Percentiles rank a stretch among this genome's conserved stretches.
Conservation (phyloP, 2,329 filamentous ascomycete genomes). For the Curvularia eragrostidis region DNA sequence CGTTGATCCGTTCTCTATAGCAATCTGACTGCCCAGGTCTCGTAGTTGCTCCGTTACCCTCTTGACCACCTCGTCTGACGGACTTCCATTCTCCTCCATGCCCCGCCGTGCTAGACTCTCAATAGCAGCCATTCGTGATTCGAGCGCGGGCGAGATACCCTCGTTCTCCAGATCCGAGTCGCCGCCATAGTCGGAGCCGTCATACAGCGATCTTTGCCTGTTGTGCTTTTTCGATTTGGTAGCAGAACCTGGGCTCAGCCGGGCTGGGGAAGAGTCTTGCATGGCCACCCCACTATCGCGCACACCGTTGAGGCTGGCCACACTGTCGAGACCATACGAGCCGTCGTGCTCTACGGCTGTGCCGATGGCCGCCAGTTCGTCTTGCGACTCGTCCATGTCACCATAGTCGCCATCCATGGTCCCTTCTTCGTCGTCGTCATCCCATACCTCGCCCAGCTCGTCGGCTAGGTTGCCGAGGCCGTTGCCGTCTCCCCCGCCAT, state of each 20-base stretch:
- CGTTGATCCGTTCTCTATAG: slow-evolving; percentile 74
- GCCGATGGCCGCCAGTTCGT: slow-evolving; percentile 35
- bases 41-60: slow-evolving; percentile 73
- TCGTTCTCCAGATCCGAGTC: slow-evolving; percentile 72
- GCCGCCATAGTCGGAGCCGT: slow-evolving; percentile 76
- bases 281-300: slow-evolving; percentile 57
- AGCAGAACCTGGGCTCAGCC: slow-evolving; percentile 50
- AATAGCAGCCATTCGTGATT: slow-evolving; percentile 74
- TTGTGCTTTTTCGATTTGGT: slow-evolving; percentile 47
- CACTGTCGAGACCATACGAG: slow-evolving; percentile 29
- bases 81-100: slow-evolving; percentile 70
- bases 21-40: slow-evolving; percentile 75
- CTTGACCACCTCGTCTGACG: slow-evolving; percentile 70
- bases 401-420: slow-evolving; percentile 54
- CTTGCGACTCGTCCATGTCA: slow-evolving; percentile 38
- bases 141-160: slow-evolving; percentile 70
- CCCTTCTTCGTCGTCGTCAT: slow-evolving; percentile 69
- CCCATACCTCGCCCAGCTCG: slow-evolving; percentile 77
- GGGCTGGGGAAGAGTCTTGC: slow-evolving; percentile 48
- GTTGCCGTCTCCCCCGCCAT: slow-evolving; percentile 53
- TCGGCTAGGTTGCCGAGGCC: slow-evolving; percentile 80
- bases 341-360: slow-evolving; percentile 47
- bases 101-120: slow-evolving; percentile 69
- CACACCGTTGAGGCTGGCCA: slow-evolving; percentile 42
- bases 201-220: slow-evolving; percentile 63